Base-by-base conservation (phyloP, 2,329 filamentous ascomycete genomes). In the Talaromyces sp. region DNA sequence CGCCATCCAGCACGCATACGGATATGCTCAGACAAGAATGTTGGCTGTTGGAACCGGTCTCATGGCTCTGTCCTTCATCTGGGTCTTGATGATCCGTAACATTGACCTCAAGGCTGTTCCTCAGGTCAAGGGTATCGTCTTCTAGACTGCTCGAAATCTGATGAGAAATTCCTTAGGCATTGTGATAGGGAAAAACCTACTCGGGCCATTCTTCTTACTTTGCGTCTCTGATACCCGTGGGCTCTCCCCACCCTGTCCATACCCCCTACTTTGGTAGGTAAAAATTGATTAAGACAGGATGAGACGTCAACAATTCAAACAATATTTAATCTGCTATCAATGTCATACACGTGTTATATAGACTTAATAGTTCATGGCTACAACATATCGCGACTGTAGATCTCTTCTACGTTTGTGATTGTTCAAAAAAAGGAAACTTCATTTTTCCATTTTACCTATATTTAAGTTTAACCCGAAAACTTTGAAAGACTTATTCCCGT, bases 1-100 rank as follows among this genome's bases (percentile, higher is more conserved):
- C 7, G 84, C 80, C 0, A 87, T 89, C 54, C 80, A 84, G 47
- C 68, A 73, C 10, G 83, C 86, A 0, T 89, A 89, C 58, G 80
- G 74, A 2, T 77, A 82, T 39, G 74, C 80, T 0, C 81, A 83
- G 67, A 70, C 72, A 5, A 70, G 75, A 30, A 82, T 83, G 80
- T 68, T 82, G 44, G 77, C 82, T 41, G 77, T 78, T 0, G 81
- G 79, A 37, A 67, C 73, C 24, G 76, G 65, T 16, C 69, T 79
- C 8, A 73, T 79, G 65, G 67, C 65, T 8, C 60, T 81, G 4
- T 68, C 68, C 0, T 68, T 82, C 20, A 54, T 75, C 2, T 79
- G 73, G 61, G 65, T 75, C 3, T 62, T 80, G n/a, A 66, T 81
- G 67, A 77, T 82, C 51, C 75, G 68, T 63, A 77, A 84, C 60